These are phyloP conservation scores for Diplodia scrobiculata DNA, from an alignment of 2,329 filamentous ascomycete species.

Conservation along the genomic window DNA sequence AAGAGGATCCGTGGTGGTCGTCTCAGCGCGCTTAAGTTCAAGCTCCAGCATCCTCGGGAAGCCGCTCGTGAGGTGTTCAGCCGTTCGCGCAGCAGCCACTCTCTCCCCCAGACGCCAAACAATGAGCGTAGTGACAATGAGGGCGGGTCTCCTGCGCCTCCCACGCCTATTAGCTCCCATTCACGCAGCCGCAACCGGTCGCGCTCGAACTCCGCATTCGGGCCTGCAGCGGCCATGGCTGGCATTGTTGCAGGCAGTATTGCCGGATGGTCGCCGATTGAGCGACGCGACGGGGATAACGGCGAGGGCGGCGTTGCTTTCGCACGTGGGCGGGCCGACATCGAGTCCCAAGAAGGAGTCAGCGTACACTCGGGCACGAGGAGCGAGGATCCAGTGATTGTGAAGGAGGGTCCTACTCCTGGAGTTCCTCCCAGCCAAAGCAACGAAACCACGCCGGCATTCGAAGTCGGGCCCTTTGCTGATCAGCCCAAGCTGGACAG, in stretches of 20 bases:
- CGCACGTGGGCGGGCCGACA: conserved; percentile 42
- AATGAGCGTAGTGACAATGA: conserved; percentile 47
- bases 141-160: conserved; percentile 50
- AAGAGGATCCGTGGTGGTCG: conserved; percentile 79
- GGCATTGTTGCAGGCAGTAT: conserved; percentile 77
- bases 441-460: conserved; percentile 49
- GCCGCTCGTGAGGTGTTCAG: conserved; percentile 57
- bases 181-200: conserved; percentile 61
- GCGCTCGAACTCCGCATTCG: conserved; percentile 71
- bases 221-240: conserved; percentile 78
- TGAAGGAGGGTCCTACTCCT: conserved; percentile 30
- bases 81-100: conserved; percentile 59
- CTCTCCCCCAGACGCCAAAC: conserved; percentile 65
- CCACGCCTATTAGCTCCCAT: conserved; percentile 59
- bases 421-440: conserved; percentile 51
- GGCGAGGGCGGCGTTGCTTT: conserved; percentile 48
- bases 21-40: conserved; percentile 78
- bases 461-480: conserved; percentile 47
- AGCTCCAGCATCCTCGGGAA: conserved; percentile 65
- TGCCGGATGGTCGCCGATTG: conserved; percentile 74
- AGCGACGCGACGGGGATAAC: conserved; percentile 48
- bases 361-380: conserved; percentile 56
- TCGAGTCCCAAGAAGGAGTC: conserved; percentile 49
- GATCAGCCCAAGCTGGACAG: conserved; percentile 43
- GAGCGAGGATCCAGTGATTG: conserved; percentile 51